Evolutionary conservation across 2,329 filamentous ascomycete species (phyloP).

Genomic region (Phymatotrichopsis omnivora): DNA sequence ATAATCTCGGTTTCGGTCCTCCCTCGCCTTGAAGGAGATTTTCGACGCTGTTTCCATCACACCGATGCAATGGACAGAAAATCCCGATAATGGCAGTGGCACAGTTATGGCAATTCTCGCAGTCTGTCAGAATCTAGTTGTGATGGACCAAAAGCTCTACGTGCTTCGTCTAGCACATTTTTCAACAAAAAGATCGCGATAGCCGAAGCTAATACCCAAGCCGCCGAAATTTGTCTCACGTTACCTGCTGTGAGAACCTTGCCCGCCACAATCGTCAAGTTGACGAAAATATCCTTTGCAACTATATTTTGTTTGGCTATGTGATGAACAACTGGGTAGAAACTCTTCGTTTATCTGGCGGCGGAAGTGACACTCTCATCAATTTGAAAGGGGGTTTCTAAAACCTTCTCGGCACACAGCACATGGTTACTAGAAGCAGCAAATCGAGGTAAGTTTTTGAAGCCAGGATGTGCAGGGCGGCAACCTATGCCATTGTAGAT

Average conservation of each 20-base stretch:
- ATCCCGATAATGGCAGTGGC: no score
- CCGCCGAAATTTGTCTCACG: neutral
- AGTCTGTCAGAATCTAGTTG: slow-evolving; percentile 8
- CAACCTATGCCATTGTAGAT: no score
- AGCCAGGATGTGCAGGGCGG: no score
- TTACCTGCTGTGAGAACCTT: neutral
- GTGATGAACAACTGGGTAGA: neutral
- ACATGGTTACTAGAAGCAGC: no score
- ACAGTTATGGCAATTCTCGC: slow-evolving; percentile 3
- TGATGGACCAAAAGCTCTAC: slow-evolving; percentile 3
- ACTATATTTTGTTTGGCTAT: no score
- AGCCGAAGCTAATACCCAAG: neutral
- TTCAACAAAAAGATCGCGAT: slow-evolving; percentile 5
- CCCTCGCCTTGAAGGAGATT: neutral
- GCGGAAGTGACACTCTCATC: neutral
- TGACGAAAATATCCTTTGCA: neutral
- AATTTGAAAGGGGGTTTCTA: neutral
- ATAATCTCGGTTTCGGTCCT: neutral
- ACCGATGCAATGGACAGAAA: no score
- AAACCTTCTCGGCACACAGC: neutral
- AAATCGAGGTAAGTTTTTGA: no score
- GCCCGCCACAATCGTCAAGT: no score
- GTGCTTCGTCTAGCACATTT: slow-evolving; percentile 8
- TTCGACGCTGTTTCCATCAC: neutral
- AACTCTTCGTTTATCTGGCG: neutral